Evolutionary conservation across 163 green algal genomes (phyloP).

Genomic region (Prototheca cutis): DNA sequence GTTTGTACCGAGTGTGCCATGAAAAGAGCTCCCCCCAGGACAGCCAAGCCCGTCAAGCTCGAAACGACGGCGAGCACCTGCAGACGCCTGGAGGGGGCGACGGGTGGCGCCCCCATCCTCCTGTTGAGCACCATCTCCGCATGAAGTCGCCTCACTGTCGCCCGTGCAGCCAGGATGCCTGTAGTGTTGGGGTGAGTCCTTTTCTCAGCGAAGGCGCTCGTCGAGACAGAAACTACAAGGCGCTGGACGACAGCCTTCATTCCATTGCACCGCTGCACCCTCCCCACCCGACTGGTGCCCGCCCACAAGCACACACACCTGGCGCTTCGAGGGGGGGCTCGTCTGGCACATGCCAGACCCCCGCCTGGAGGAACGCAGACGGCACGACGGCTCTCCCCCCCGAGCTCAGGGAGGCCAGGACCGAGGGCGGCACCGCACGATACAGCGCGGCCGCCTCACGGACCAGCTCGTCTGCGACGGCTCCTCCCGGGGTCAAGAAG

Average conservation of each 20-base stretch:
- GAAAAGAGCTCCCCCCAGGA: conserved; percentile 7
- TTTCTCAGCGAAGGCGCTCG: no score
- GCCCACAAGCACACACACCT: no score
- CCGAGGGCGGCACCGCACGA: not conserved
- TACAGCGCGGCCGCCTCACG: conserved; percentile 1
- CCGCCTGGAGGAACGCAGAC: not conserved
- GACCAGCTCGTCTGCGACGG: not conserved
- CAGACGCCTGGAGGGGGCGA: not conserved
- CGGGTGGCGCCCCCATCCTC: not conserved
- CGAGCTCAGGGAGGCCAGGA: not conserved
- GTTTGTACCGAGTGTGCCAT: not conserved
- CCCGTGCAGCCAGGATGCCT: no score
- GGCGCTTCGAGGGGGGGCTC: not conserved
- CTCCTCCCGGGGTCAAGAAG: conserved; percentile 11
- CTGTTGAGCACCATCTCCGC: no score
- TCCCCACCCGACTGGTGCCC: no score
- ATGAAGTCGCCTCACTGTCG: no score
- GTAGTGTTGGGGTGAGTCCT: no score
- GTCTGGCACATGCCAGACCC: not conserved
- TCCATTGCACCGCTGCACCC: no score
- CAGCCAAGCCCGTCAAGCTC: conserved; percentile 12
- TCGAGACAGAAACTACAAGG: no score
- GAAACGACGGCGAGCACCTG: conserved; percentile 1
- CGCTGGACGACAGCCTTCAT: no score
- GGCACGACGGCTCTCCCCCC: not conserved